Percentiles rank a stretch among this genome's conserved stretches.
Evolutionary conservation across 192 early-diverging fungal species (phyloP).

Genomic region (Podila verticillata): DNA sequence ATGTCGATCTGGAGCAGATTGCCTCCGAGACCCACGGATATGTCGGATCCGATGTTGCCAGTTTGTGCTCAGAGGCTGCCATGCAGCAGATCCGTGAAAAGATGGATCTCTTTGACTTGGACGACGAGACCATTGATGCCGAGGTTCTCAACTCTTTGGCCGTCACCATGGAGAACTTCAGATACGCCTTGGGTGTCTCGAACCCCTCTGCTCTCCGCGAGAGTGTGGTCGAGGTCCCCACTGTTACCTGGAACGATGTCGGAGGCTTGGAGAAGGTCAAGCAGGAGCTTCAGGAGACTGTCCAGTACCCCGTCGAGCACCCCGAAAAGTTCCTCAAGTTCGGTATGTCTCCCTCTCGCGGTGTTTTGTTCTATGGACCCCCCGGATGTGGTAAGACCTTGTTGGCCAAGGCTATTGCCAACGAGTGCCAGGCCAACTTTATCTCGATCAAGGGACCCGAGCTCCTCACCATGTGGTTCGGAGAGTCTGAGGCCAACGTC

Average conservation of each 20-base stretch:
- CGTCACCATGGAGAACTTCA: slow-evolving; percentile 98
- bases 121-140: slow-evolving; percentile 98
- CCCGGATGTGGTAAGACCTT: slow-evolving; percentile 99
- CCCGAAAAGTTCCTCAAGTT: slow-evolving; percentile 99
- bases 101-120: slow-evolving; percentile 98
- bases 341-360: slow-evolving; percentile 95
- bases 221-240: slow-evolving; percentile 97
- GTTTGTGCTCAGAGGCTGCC: slow-evolving; percentile 97
- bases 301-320: slow-evolving; percentile 98
- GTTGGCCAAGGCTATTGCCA: slow-evolving; percentile 98
- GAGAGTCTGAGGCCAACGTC: slow-evolving; percentile 99
- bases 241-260: slow-evolving; percentile 94
- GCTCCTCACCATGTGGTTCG: slow-evolving; percentile 99
- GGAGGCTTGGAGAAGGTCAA: slow-evolving; percentile 98
- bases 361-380: slow-evolving; percentile 98
- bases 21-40: slow-evolving; percentile 97
- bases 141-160: slow-evolving; percentile 96
- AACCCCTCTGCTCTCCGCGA: slow-evolving; percentile 98
- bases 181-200: slow-evolving; percentile 90
- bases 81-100: slow-evolving; percentile 99
- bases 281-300: slow-evolving; percentile 97
- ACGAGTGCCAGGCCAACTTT: slow-evolving; percentile 99
- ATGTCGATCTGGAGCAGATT: slow-evolving; percentile 97
- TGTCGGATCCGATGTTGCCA: slow-evolving; percentile 97
- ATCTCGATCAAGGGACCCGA: slow-evolving; percentile 99